phyloP scores from a whole-genome alignment of 768 basidiomycete genomes.

The Amylocystis lapponica region DNA sequence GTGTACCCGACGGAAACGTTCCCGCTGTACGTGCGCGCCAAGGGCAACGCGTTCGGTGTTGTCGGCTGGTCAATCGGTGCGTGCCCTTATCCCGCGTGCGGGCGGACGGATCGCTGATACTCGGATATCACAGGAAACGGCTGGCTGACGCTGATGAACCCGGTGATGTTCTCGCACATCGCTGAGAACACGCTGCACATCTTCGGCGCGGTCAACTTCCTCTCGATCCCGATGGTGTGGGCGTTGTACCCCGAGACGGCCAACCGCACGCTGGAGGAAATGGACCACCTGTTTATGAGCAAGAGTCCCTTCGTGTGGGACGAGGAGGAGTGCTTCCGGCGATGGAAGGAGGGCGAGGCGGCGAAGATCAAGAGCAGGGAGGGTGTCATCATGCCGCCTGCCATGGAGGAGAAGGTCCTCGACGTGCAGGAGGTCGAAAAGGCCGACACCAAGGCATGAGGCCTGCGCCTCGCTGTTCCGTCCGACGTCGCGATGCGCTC shows the following conservation, averaged over 20 bases:
- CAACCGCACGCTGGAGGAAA: conserved; percentile 40
- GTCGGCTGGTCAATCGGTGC: conserved; percentile 40
- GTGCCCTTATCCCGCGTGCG: background rate
- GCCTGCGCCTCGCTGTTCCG: no score
- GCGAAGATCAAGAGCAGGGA: conserved; percentile 5
- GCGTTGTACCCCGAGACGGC: conserved; percentile 42
- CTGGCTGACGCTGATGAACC: conserved; percentile 39
- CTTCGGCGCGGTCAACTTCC: conserved; percentile 38
- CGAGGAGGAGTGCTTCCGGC: conserved; percentile 34
- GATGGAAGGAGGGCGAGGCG: conserved; percentile 25
- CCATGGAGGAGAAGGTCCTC: conserved; percentile 1
- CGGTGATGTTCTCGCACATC: conserved; percentile 38
- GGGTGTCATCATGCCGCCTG: background rate
- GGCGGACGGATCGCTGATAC: background rate
- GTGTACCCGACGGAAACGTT: conserved; percentile 34
- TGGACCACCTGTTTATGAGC: conserved; percentile 39
- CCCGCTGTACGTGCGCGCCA: conserved; percentile 38
- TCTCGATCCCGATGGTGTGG: conserved; percentile 38
- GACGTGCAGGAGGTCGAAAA: background rate
- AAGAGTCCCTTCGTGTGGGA: conserved; percentile 42
- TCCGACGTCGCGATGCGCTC: no score
- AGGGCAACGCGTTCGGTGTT: conserved; percentile 43
- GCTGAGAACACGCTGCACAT: conserved; percentile 40
- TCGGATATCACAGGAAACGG: conserved; percentile 28
- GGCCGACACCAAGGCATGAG: no score